These are phyloP conservation scores for Cryptococcus amylolentus DNA, from an alignment of 1,284 basidiomycete genomes.

Conservation along the genomic window DNA sequence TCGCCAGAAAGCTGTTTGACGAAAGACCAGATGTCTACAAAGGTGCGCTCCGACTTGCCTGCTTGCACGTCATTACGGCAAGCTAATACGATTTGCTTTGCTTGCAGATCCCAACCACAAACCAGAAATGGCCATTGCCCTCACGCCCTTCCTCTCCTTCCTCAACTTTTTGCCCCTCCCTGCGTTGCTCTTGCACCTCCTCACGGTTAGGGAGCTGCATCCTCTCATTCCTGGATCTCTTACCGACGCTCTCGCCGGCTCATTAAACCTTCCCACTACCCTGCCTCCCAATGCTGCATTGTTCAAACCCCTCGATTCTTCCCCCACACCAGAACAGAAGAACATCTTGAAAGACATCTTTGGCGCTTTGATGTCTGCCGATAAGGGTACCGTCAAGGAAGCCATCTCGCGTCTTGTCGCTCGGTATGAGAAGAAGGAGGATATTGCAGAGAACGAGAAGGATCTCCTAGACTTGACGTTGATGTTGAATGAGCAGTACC, in stretches of 20 bases:
- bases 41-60: slow-evolving; percentile 54
- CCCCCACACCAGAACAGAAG: slow-evolving; percentile 56
- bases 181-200: slow-evolving; percentile 64
- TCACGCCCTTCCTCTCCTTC: slow-evolving; percentile 85
- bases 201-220: slow-evolving; percentile 71
- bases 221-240: slow-evolving; percentile 60
- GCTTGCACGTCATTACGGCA: background rate
- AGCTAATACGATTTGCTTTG: background rate
- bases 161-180: slow-evolving; percentile 53
- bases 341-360: slow-evolving; percentile 70
- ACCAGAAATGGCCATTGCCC: slow-evolving; percentile 95
- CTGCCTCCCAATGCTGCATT: slow-evolving; percentile 27
- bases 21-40: slow-evolving; percentile 83
- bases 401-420: slow-evolving; percentile 61
- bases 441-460: slow-evolving; percentile 45
- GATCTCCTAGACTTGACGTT: slow-evolving; percentile 67
- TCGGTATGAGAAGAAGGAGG: slow-evolving; percentile 58
- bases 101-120: slow-evolving; percentile 44
- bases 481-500: slow-evolving; percentile 75
- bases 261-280: slow-evolving; percentile 52
- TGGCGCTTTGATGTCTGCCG: slow-evolving; percentile 73
- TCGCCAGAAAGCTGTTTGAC: slow-evolving; percentile 72
- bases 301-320: slow-evolving; percentile 20
- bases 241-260: slow-evolving; percentile 55
- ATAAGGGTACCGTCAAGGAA: slow-evolving; percentile 54